Base-by-base conservation (phyloP, 129 eudicot species). In the Saussurea involucrata region DNA sequence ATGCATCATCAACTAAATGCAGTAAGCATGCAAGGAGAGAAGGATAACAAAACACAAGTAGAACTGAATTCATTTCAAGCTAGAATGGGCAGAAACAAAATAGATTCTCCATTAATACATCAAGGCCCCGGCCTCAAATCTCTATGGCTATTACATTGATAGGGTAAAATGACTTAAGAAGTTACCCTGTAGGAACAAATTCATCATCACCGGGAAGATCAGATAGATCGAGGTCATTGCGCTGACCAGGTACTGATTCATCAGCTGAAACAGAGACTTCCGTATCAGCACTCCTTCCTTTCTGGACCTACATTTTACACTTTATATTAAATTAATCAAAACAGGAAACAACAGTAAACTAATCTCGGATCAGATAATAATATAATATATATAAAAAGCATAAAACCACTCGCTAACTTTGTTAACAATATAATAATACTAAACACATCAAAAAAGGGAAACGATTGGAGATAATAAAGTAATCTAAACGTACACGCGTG, bases 241-340 rank as follows among this genome's bases (percentile, higher is more conserved):
- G 76, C 29, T 21, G 61, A 58, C 63, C 49, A 33, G 79, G 78
- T 12, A 71, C 42, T 10, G 73, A 82, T 72, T 82, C 92, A 37
- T 86, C 90, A 28, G 85, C 91, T 24, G 88, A 76, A 70, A 64
- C 87, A 13, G 82, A 78, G 31, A 67, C 71, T 73, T 78, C 88
- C 17, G 83, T 84, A 83, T 85, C 87, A 42, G 78, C 87, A 68
- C 86, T 80, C 27, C 78, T 77, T 71, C 64, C 83, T 63, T 76
- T 79, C 58, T 84, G 82, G 69, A 76, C 88, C 97, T 92, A 74
- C 90, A 84, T 42, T 34, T 6, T 42, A 63, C 53, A 12, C 74
- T 27, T 42, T 80, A 20, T 5, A 46, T 31, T 1, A 5, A 74
- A 36, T 33, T 15, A 67, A 72, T 9, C 49, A 37, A 33, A 33